phyloP scores from a whole-genome alignment of 805 yeast genomes.

The Kuraishia hungarica region DNA sequence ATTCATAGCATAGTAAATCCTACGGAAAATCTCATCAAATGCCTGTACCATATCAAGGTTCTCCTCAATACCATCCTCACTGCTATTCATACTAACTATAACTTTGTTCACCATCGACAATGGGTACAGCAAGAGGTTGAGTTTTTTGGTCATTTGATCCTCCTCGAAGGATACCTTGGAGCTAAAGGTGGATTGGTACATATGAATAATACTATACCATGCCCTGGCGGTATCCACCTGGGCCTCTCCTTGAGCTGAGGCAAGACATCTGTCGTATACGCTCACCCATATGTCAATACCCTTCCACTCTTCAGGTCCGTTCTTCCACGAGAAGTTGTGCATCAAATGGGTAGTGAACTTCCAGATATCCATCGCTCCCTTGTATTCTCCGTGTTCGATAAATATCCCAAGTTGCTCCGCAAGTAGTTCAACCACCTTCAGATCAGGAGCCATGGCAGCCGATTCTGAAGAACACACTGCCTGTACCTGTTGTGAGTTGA shows the following conservation, averaged over 20 bases:
- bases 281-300: not conserved
- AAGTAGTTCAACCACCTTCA: not conserved
- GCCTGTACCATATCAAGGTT: not conserved
- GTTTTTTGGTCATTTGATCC: not conserved
- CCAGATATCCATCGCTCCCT: constrained; percentile 1
- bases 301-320: not conserved
- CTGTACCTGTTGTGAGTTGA: not conserved
- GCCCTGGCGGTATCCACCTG: not conserved
- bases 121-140: not conserved
- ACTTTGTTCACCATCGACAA: not conserved
- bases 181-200: not conserved
- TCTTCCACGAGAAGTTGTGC: not conserved
- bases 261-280: not conserved
- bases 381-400: not conserved
- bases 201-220: not conserved
- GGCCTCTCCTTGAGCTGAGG: not conserved
- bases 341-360: not conserved
- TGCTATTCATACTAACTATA: not conserved
- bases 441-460: not conserved
- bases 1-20: not conserved
- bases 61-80: not conserved
- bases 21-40: not conserved
- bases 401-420: not conserved
- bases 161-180: not conserved
- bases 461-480: not conserved